Evolutionary conservation across 768 basidiomycete species (phyloP), one percentile per base, ranked within the genome.

Genomic region (Heimioporus sp.): DNA sequence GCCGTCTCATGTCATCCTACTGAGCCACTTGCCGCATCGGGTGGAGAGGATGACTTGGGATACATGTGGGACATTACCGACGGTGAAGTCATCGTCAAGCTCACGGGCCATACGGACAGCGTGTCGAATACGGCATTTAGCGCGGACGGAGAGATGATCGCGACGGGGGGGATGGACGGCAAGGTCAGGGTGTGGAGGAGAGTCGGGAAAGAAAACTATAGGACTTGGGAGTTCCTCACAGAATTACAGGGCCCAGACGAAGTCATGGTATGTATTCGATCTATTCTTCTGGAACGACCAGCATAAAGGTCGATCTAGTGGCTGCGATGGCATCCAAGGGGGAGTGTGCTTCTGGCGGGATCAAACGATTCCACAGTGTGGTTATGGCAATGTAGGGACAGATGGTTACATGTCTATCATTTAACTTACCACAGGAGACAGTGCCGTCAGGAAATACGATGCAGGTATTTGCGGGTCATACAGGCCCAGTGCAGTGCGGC

Each of bases 151-250:
- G 88, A 97, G 72, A 80, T 97, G 80, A 78, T 95, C 51, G 85
- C 95, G 15, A 97, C 95, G 0, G 97, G 96, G 10, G 97, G 97
- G 0, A 98, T 99, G 97, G 97, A 99, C 63, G 97, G 97, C 10
- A 86, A 84, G 66, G 86, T 98, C 36, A 78, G 95, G 55, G 74
- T 99, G 54, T 99, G 97, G 97, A 75, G 87, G 64, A 77, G 92
- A 61, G 87, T 92, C 13, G 87, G 85, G 5, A 86, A 75, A 58
- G 83, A 86, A 41, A 72, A 86, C 54, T 89, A 85, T 72, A 80
- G 75, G 54, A 80, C 73, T 47, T 99, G 97, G 97, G 95, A 98
- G 69, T 96, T 98, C 68, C 73, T 97, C 68, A 94, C 90, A 6
- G 90, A 90, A 64, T 73, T 99, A 34, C 87, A 93, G 59, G 96